Conservation (phyloP, 768 basidiomycete species). For the Mycena amicta region DNA sequence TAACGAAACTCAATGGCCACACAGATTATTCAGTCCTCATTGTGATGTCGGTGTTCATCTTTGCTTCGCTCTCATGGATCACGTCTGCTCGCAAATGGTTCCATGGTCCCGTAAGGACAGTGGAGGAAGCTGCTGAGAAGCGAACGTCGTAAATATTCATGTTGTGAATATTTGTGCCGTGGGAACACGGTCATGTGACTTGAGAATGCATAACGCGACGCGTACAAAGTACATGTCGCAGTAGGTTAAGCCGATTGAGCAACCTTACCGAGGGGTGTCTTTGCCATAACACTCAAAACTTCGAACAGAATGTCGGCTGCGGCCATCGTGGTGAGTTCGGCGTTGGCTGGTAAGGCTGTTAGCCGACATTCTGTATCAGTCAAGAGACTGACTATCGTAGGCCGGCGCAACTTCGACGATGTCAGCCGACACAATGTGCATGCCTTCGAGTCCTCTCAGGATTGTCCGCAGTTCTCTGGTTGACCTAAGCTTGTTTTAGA, state of each 20-base stretch:
- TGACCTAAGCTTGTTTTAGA: slow-evolving; percentile 44
- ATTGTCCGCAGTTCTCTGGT: slow-evolving; percentile 81
- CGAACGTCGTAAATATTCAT: too few relatives aligned
- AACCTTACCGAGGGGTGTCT: slow-evolving; percentile 73
- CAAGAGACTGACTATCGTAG: slow-evolving; percentile 48
- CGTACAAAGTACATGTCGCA: neutral
- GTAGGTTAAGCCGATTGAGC: slow-evolving; percentile 1
- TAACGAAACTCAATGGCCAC: neutral
- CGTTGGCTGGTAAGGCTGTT: slow-evolving; percentile 27
- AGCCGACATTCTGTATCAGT: neutral
- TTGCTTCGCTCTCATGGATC: slow-evolving; percentile 65
- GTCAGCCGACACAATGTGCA: slow-evolving; percentile 79
- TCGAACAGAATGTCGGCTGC: slow-evolving; percentile 65
- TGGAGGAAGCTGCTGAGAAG: slow-evolving; percentile 31
- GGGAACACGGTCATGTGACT: neutral
- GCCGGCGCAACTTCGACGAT: slow-evolving; percentile 87
- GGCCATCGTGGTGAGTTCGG: slow-evolving; percentile 37
- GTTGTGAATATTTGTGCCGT: too few relatives aligned
- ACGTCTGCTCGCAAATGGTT: slow-evolving; percentile 74
- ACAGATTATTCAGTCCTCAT: slow-evolving; percentile 72
- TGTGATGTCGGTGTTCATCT: slow-evolving; percentile 64
- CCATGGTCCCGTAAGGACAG: slow-evolving; percentile 60
- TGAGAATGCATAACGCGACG: neutral
- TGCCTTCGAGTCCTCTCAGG: slow-evolving; percentile 72
- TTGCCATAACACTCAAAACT: slow-evolving; percentile 77